phyloP scores from a whole-genome alignment of 164 flowering plant species.

The Tinospora cordifolia region DNA sequence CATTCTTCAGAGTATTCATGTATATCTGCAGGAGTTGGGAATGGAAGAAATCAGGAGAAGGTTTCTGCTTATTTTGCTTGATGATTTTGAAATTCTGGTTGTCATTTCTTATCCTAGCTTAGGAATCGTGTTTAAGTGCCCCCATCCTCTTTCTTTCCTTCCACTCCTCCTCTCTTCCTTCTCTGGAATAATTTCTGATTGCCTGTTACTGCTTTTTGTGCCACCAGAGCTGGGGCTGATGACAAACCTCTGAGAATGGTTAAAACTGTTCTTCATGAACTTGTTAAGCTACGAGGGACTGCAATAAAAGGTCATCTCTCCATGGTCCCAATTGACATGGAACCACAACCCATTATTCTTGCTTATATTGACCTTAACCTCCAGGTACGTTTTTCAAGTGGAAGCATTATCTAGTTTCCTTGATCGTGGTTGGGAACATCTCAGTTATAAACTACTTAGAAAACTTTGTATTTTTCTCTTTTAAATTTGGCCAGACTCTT shows the following conservation, averaged over 20 bases:
- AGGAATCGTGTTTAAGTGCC: neutral
- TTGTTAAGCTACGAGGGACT: constrained; percentile 95
- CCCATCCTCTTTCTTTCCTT: too few species aligned
- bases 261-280: constrained; percentile 96
- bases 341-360: constrained; percentile 95
- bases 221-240: constrained; percentile 90
- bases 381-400: constrained; percentile 46
- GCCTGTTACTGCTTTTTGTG: neutral
- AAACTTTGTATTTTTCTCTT: neutral
- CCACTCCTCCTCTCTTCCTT: neutral
- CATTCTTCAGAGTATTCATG: constrained; percentile 88
- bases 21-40: constrained; percentile 89
- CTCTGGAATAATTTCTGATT: neutral
- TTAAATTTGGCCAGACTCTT: constrained; percentile 53
- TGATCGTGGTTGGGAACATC: neutral
- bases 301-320: constrained; percentile 97
- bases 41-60: constrained; percentile 98
- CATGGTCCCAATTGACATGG: constrained; percentile 97
- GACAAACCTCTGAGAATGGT: constrained; percentile 99
- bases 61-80: constrained; percentile 25
- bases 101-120: too few species aligned
- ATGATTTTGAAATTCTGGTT: too few species aligned
- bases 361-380: constrained; percentile 97
- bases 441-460: neutral
- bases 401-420: neutral